Conservation (phyloP, 805 yeast species). For the Nakazawaea molendinolei region DNA sequence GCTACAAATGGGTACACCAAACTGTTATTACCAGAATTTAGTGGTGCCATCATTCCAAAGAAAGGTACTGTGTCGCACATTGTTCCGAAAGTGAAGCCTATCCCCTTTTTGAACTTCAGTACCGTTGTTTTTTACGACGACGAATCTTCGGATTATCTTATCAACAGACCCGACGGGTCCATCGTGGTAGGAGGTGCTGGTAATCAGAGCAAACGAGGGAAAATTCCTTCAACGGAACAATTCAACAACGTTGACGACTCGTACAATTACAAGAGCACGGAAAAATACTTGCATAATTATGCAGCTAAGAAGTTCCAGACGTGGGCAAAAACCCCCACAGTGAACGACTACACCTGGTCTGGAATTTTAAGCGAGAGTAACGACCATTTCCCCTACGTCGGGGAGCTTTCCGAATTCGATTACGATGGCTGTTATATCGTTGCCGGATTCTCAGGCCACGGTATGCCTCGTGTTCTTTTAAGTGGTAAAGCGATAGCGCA, state of each 20-base stretch:
- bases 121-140: slow-evolving; percentile 18
- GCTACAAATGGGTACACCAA: slow-evolving; percentile 26
- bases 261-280: slow-evolving; percentile 6
- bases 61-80: slow-evolving; percentile 23
- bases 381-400: slow-evolving; percentile 15
- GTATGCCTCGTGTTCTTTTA: slow-evolving; percentile 15
- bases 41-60: slow-evolving; percentile 20
- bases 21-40: slow-evolving; percentile 16
- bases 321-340: slow-evolving; percentile 9
- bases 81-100: slow-evolving; percentile 7
- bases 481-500: slow-evolving; percentile 13
- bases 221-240: not conserved
- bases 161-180: slow-evolving; percentile 32
- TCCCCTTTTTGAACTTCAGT: slow-evolving; percentile 25
- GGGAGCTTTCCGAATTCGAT: slow-evolving; percentile 8
- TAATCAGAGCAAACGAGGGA: not conserved
- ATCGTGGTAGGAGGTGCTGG: slow-evolving; percentile 28
- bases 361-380: slow-evolving; percentile 15
- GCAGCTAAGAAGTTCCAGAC: slow-evolving; percentile 4
- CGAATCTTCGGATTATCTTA: slow-evolving; percentile 22
- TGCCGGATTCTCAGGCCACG: slow-evolving; percentile 16
- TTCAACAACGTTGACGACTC: slow-evolving; percentile 13
- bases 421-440: slow-evolving; percentile 9
- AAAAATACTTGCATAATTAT: slow-evolving; percentile 10
- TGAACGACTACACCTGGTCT: slow-evolving; percentile 11